A percentile compares a stretch with the other conserved stretches of the same genome.
phyloP scores from a whole-genome alignment of 306 rosid species.

The Dalbergia oliveri region DNA sequence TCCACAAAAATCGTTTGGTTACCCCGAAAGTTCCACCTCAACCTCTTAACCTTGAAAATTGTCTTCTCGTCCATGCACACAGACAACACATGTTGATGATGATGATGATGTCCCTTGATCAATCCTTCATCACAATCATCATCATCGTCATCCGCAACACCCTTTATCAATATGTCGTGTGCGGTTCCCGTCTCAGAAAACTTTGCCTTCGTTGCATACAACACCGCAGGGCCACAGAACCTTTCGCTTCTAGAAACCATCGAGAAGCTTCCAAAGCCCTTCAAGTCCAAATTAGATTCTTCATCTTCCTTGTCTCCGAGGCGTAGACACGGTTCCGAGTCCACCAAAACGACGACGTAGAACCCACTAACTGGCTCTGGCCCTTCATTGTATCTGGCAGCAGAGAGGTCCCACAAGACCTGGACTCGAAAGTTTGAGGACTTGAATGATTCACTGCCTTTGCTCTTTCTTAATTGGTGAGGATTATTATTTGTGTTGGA shows the following conservation, averaged over 20 bases:
- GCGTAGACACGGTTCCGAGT: conserved; percentile 59
- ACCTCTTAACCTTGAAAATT: conserved; percentile 72
- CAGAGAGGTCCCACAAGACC: conserved; percentile 73
- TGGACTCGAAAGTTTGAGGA: conserved; percentile 42
- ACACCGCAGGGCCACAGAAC: conserved; percentile 56
- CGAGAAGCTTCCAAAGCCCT: conserved; percentile 25
- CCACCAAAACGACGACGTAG: conserved; percentile 60
- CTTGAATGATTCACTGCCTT: conserved; percentile 58
- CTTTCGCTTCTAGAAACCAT: conserved; percentile 72
- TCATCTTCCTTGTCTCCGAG: conserved; percentile 65
- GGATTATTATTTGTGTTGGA: conserved; percentile 13
- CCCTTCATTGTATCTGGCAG: conserved; percentile 63
- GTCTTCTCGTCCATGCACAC: conserved; percentile 71
- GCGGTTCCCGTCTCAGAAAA: conserved; percentile 59
- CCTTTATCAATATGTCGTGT: conserved; percentile 78
- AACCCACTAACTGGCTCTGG: conserved; percentile 76
- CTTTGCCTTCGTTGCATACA: conserved; percentile 69
- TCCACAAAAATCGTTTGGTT: conserved; percentile 85
- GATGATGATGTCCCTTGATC: conserved; percentile 19
- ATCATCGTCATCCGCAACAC: conserved; percentile 53
- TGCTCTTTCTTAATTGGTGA: conserved; percentile 41
- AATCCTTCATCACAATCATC: conserved; percentile 49
- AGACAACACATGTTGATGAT: conserved; percentile 44
- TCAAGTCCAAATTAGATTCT: conserved; percentile 22
- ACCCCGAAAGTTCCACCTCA: conserved; percentile 95